Conservation (phyloP, 2,329 filamentous ascomycete species). For the Colletotrichum sp. region DNA sequence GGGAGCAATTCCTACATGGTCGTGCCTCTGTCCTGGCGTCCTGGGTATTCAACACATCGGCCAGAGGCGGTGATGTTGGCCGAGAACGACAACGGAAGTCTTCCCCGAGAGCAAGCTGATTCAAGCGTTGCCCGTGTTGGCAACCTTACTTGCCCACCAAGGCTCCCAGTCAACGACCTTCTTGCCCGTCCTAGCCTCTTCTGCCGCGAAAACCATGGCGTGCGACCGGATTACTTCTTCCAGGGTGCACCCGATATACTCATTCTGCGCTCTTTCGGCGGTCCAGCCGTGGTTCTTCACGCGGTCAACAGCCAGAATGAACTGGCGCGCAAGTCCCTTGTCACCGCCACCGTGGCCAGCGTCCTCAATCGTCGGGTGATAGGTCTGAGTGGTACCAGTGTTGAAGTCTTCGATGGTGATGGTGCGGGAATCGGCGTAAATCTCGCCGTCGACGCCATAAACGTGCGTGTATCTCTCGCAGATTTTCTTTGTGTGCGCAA, state of each 20-base stretch:
- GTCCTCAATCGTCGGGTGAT: slow-evolving; percentile 20
- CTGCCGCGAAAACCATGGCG: slow-evolving; percentile 91
- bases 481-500: slow-evolving; percentile 84
- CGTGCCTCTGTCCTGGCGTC: background rate
- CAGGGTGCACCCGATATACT: slow-evolving; percentile 80
- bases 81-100: background rate
- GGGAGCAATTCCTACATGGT: background rate
- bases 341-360: slow-evolving; percentile 21
- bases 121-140: slow-evolving; percentile 4
- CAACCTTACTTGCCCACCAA: slow-evolving; percentile 69
- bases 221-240: slow-evolving; percentile 91
- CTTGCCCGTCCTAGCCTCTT: slow-evolving; percentile 76
- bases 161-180: slow-evolving; percentile 75
- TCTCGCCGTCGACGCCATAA: slow-evolving; percentile 86
- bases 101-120: background rate
- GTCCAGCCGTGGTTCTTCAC: slow-evolving; percentile 75
- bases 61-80: background rate
- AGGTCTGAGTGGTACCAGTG: slow-evolving; percentile 13
- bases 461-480: slow-evolving; percentile 86
- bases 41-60: background rate
- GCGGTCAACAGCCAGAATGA: slow-evolving; percentile 79
- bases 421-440: slow-evolving; percentile 79
- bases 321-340: slow-evolving; percentile 74
- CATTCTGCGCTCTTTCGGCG: slow-evolving; percentile 73
- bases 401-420: slow-evolving; percentile 73